Conservation (phyloP, 2,329 filamentous ascomycete genomes). For the Catunica adiposa region DNA sequence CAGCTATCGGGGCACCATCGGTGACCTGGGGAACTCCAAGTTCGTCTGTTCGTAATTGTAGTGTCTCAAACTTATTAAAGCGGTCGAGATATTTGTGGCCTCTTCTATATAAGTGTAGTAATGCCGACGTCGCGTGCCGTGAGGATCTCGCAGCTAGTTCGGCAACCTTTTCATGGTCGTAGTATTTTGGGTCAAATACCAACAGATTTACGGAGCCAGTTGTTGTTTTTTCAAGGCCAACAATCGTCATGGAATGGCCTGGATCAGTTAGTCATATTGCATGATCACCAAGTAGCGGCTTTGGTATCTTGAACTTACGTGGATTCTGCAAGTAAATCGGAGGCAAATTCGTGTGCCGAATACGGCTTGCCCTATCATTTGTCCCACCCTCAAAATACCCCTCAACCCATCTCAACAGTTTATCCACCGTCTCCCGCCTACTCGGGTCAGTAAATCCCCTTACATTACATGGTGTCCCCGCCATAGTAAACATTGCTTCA, state of each 20-base stretch:
- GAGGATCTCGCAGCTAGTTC: neutral
- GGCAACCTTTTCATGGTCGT: conserved; percentile 9
- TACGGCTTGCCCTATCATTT: conserved; percentile 31
- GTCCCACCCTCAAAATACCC: neutral
- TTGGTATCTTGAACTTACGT: conserved; percentile 27
- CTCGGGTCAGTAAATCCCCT: neutral
- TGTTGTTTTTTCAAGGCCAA: conserved; percentile 59
- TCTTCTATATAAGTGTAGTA: conserved; percentile 59
- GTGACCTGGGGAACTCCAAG: neutral
- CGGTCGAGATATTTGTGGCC: conserved; percentile 49
- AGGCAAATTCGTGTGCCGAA: conserved; percentile 56
- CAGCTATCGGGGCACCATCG: neutral
- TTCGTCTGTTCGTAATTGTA: conserved; percentile 36
- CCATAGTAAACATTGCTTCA: conserved; percentile 56
- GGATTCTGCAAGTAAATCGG: conserved; percentile 85
- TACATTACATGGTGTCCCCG: conserved; percentile 45
- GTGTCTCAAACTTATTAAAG: conserved; percentile 62
- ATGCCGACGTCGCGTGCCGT: conserved; percentile 23
- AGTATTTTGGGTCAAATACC: conserved; percentile 57
- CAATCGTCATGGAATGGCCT: conserved; percentile 80
- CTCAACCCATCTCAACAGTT: conserved; percentile 2
- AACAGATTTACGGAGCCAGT: conserved; percentile 54
- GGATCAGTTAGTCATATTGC: neutral
- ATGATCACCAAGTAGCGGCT: neutral
- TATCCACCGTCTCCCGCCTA: conserved; percentile 1